phyloP scores from a whole-genome alignment of 176 grass and related monocot genomes.

The Stipa capillata region DNA sequence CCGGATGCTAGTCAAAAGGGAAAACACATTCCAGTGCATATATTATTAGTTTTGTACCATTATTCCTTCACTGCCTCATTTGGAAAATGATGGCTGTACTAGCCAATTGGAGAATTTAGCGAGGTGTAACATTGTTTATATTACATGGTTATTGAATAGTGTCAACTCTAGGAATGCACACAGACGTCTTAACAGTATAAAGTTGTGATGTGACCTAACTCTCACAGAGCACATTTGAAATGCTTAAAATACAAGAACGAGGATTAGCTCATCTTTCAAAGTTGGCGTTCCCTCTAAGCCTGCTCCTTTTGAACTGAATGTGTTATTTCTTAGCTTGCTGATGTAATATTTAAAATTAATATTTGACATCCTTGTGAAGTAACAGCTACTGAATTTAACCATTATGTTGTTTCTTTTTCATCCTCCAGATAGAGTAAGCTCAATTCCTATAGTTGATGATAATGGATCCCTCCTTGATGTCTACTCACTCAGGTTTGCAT shows the following conservation, averaged over 20 bases:
- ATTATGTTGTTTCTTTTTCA: not conserved
- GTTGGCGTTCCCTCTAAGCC: not conserved
- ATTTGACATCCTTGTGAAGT: not conserved
- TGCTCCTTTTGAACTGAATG: slow-evolving; percentile 21
- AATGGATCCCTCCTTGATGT: slow-evolving; percentile 50
- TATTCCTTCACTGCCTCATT: not conserved
- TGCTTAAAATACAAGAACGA: not conserved
- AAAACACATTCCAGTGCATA: not conserved
- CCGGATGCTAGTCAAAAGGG: not conserved
- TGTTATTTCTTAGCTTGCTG: not conserved
- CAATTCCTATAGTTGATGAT: slow-evolving; percentile 57
- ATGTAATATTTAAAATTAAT: slow-evolving; percentile 6
- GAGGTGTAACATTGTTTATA: not conserved
- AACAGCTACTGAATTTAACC: not conserved
- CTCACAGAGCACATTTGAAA: not conserved
- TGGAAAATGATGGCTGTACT: not conserved
- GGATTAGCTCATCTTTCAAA: not conserved
- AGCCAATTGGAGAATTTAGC: slow-evolving; percentile 4
- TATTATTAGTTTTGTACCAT: not conserved
- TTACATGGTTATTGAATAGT: not conserved
- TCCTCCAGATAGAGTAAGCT: slow-evolving; percentile 47
- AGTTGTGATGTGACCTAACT: not conserved
- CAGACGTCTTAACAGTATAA: not conserved
- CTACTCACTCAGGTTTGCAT: slow-evolving; percentile 50
- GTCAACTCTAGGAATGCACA: not conserved